Evolutionary conservation across 2,329 filamentous ascomycete species (phyloP), one percentile per base, ranked within the genome.

Genomic region (Stagonosporopsis tanaceti): DNA sequence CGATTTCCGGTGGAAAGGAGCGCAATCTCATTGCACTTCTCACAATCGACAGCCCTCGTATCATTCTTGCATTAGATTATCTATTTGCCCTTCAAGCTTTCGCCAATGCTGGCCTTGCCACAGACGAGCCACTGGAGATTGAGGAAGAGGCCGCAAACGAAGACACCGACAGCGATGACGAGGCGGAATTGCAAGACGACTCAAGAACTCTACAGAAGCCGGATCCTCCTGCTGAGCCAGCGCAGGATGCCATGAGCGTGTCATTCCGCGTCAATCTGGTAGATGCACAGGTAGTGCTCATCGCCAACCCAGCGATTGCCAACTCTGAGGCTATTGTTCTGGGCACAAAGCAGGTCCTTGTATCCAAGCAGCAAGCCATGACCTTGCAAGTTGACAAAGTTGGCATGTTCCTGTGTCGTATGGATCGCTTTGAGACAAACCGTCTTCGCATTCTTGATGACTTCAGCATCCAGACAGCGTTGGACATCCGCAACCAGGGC

Each of bases 391-490:
- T 99, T 2, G 93, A 92, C 7, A 89, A 98, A 71, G 86, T 98
- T 50, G 95, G 95, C 66, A 99, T 99, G 95, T 99, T 97, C 75
- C 78, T 99, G 30, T 99, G 96, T 73, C 90, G 95, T 12, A 99
- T 99, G 95, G 96, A 99, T 76, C 91, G 89, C 62, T 98, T 98
- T 66, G 94, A 99, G 66, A 93, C 91, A 3, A 93, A 89, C 38
- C 87, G 92, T 35, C 83, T 99, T 44, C 88, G 95, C 17, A 97
- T 99, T 60, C 86, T 99, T 30, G 96, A 99, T 72, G 93, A 99
- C 76, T 99, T 99, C 74, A 97, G 93, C 2, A 82, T 98, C 9
- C 91, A 95, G 62, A 83, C 96, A 67, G 95, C 92, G 2, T 87
- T 99, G 81, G 94, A 99, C 69, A 88, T 87, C 64, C 81, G 85